Percentiles rank a stretch among this genome's conserved stretches.
These are phyloP conservation scores for Ogataea allantospora DNA, from an alignment of 805 yeast species.

Conservation along the genomic window DNA sequence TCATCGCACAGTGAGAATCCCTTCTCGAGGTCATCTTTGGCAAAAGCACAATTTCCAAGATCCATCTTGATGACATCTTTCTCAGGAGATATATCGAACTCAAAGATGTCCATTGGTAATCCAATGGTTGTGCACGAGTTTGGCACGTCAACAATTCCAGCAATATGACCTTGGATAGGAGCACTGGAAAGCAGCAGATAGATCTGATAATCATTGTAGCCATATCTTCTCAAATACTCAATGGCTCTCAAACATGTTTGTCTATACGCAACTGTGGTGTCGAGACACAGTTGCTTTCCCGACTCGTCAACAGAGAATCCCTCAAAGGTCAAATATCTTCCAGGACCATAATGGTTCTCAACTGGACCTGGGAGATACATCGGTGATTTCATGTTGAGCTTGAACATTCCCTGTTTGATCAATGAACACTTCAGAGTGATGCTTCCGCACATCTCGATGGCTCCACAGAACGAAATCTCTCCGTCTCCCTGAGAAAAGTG, in stretches of 20 bases:
- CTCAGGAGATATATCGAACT: constrained; percentile 46
- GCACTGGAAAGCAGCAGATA: constrained; percentile 45
- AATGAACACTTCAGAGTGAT: constrained; percentile 42
- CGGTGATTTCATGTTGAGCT: constrained; percentile 42
- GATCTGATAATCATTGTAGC: constrained; percentile 51
- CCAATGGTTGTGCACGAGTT: constrained; percentile 52
- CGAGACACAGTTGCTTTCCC: constrained; percentile 45
- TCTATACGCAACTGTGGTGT: constrained; percentile 50
- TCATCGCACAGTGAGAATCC: constrained; percentile 23
- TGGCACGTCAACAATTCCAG: constrained; percentile 52
- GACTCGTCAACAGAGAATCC: constrained; percentile 51
- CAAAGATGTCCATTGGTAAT: constrained; percentile 50
- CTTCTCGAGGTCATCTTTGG: constrained; percentile 19
- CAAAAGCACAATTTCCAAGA: constrained; percentile 42
- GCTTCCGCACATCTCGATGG: constrained; percentile 51
- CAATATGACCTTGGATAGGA: constrained; percentile 52
- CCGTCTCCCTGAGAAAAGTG: constrained; percentile 57
- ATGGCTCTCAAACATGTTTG: constrained; percentile 49
- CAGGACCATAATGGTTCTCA: constrained; percentile 47
- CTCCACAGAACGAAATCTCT: constrained; percentile 53
- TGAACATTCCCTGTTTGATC: constrained; percentile 42
- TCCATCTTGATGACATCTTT: constrained; percentile 30
- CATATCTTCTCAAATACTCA: constrained; percentile 48
- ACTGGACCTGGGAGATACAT: constrained; percentile 50
- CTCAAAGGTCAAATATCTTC: constrained; percentile 49